phyloP scores from a whole-genome alignment of 176 grass and related monocot species.

The Microstegium vimineum region DNA sequence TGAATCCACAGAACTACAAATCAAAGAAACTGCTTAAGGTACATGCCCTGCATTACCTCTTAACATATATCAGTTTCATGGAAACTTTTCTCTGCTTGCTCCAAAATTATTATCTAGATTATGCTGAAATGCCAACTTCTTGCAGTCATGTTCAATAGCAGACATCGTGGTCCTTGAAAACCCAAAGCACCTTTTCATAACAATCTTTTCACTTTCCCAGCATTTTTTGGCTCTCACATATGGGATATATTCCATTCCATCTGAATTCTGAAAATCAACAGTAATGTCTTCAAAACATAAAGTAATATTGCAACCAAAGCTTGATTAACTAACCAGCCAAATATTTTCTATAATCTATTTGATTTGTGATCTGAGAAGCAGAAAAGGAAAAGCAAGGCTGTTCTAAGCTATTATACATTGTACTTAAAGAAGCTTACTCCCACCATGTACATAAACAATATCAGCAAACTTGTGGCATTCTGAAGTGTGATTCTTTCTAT shows the following conservation, averaged over 20 bases:
- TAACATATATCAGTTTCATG: conserved; percentile 49
- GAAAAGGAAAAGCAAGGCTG: not conserved
- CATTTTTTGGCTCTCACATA: conserved; percentile 43
- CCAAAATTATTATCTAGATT: conserved; percentile 52
- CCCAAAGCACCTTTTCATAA: conserved; percentile 39
- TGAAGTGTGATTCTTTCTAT: not conserved
- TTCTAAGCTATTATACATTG: not conserved
- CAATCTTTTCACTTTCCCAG: conserved; percentile 48
- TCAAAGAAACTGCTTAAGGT: not conserved
- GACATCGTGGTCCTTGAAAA: conserved; percentile 43
- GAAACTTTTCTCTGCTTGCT: conserved; percentile 33
- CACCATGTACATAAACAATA: not conserved
- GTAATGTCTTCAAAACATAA: not conserved
- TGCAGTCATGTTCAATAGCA: conserved; percentile 42
- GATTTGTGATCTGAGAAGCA: not conserved
- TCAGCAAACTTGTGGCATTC: not conserved
- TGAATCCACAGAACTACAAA: not conserved
- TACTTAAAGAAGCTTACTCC: not conserved
- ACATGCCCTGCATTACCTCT: conserved; percentile 31
- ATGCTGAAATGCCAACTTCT: conserved; percentile 46
- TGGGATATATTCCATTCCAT: conserved; percentile 39
- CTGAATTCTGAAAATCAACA: conserved; percentile 35
- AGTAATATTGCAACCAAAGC: not conserved
- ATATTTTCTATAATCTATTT: not conserved
- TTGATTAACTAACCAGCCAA: not conserved